Evolutionary conservation across 2,329 filamentous ascomycete species (phyloP), one percentile per base, ranked within the genome.

Genomic region (Pseudogymnoascus sp.): DNA sequence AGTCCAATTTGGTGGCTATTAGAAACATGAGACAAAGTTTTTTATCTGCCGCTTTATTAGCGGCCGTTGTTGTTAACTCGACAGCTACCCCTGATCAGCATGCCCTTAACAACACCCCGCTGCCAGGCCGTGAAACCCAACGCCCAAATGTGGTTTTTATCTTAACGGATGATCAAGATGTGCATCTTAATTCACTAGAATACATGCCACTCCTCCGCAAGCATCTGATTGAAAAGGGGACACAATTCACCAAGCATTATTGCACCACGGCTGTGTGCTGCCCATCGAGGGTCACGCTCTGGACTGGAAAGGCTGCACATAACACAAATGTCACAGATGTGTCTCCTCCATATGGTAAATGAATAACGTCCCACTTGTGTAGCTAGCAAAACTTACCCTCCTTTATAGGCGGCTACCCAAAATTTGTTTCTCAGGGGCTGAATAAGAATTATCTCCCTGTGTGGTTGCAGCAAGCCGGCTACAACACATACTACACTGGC

Each of bases 401-500:
- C 61, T 25, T 18, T 66, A 2, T 60, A 71, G 80, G 82, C 18
- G 83, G 83, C 3, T 91, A 86, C 68, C 83, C 84, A 1, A 89
- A 89, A 68, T 88, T 90, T 63, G 75, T 90, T 12, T 76, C 76
- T 2, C 79, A 88, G 61, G 87, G 88, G 0, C 79, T 84, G 65
- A 89, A 90, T 64, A 80, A 86, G 1, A 81, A 87, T 37, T 90
- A 88, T 65, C 78, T 91, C 0, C 88, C 88, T 0, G 72, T 90
- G 0, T 91, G 88, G 87, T 74, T 91, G n/a, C 85, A 89, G 67
- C 73, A 82, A 3, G 83, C 82, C 0, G 87, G 87, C 0, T 90
- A 90, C 70, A 83, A 84, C 67, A 90, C 88, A 0, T 90, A 89
- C 69, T 91, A 90, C 68, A 84, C 83, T 0, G 89, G 86, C n/a